Base-by-base conservation (phyloP, 179 eudicot genomes). In the Gypsophila paniculata region DNA sequence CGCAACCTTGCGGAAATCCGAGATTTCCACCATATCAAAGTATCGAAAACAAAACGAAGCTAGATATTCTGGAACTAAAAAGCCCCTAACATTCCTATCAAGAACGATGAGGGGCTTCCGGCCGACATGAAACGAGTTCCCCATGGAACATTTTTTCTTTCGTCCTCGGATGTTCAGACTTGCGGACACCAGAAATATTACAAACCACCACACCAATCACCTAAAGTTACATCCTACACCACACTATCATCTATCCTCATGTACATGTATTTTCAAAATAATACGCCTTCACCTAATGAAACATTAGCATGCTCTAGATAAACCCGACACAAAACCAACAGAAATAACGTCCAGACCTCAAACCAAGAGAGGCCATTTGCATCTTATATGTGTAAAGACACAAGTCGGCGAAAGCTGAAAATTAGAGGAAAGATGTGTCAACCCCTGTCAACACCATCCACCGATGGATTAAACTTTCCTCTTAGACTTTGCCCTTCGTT, bases 131-230 rank as follows among this genome's bases (percentile, higher is more conserved):
- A 29, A 29, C 34, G 34, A 29, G 34, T 29, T 29, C 34, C 34
- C 34, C 34, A 4, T 8, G 46, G 11, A 42, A 42, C 10, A 42
- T 42, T 6, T 42, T 42, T 42, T 42, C 46, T 29, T 29, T 29
- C 34, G 34, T 29, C 34, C 34, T 29, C 4, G 34, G 34, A 29
- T 29, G 34, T 29, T 29, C 4, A 6, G 52, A 46, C 7, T 9
- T 46, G 52, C 52, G 3, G 15, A 65, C 54, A 65, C 53, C 52
- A 13, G 69, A 42, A 21, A 21, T 38, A 19, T 65, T 39, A 65
- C 69, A 65, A 65, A 65, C 18, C 22, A 38, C 42, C 32, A 42
- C 69, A 65, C 69, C 69, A 22, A 42, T 65, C 69, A 46, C 36
- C 69, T 44, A 22, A 22, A 44, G 17, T 44, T 36, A 63, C 34